Evolutionary conservation across 208 protist species (phyloP), one percentile per base, ranked within the genome.

Genomic region (Trypanosoma melophagium): DNA sequence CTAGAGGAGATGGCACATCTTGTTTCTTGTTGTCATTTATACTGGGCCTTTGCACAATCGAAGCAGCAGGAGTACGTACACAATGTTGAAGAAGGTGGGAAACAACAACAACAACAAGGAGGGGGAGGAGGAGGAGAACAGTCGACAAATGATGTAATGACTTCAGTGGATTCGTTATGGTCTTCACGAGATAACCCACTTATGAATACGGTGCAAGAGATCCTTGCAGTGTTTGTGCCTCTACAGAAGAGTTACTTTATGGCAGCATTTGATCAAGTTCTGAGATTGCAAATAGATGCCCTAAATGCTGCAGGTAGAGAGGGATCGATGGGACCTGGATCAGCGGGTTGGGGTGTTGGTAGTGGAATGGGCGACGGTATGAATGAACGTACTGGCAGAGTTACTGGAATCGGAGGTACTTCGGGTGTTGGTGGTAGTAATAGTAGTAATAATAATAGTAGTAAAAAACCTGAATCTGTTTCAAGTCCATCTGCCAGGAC

Each of bases 1-100:
- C 67, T 95, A 21, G 89, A 95, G 66, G 89, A 95, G 61, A 93
- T 92, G 73, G 80, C 78, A 42, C 89, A 95, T 70, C 75, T 95
- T 22, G 86, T 91, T 4, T 92, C 86, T n/a, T 95, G 89, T 71
- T 90, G 84, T 49, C 79, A 92, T 63, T 60, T 93, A 9, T 95
- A 95, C 76, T 76, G 90, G 51, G 53, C 59, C 42, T 93, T 93
- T 65, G 72, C 82, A 5, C 71, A 90, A 73, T 62, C 71, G 19
- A 87, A 87, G 72, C 76, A 84, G 47, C 69, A 58, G 47, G 76
- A 79, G 60, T 84, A 83, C 52, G 52, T 76, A 42, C 59, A 72
- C 13, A n/a, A 35, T 53, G 51, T 58, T 58, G 53, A 63, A 19
- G 50, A 54, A 25, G 13, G 55, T 21, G 49, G 40, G 22, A 13